A percentile compares a stretch with the other conserved stretches of the same genome.
Conservation (phyloP, 306 rosid species). For the Clitoria ternatea region DNA sequence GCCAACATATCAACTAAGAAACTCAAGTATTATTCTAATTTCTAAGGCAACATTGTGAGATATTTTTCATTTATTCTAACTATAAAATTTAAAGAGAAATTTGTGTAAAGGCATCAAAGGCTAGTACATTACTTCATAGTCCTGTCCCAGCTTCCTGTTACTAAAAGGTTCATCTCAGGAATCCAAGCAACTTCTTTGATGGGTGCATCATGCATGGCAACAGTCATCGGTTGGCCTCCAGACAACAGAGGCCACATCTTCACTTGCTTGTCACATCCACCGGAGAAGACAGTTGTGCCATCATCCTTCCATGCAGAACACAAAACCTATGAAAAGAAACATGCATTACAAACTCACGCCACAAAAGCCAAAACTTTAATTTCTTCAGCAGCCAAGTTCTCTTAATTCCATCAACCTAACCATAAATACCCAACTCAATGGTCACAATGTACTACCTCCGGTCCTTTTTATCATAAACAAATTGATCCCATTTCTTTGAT, state of each 20-base stretch:
- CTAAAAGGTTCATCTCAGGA: constrained; percentile 81
- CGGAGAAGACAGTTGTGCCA: constrained; percentile 90
- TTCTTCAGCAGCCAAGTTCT: not conserved
- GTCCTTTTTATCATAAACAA: too few relatives aligned
- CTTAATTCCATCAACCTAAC: not conserved
- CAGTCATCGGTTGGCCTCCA: constrained; percentile 80
- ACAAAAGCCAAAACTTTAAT: too few relatives aligned
- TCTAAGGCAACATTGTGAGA: not conserved
- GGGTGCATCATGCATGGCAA: constrained; percentile 93
- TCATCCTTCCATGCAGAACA: constrained; percentile 95
- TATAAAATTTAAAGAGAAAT: not conserved
- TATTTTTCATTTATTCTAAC: not conserved
- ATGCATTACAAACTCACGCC: not conserved
- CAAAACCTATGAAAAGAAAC: constrained; percentile 50
- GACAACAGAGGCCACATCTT: constrained; percentile 92
- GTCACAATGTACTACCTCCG: too few relatives aligned
- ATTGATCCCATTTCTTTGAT: too few relatives aligned
- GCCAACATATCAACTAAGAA: not conserved
- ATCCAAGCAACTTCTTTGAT: constrained; percentile 84
- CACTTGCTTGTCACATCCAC: constrained; percentile 95
- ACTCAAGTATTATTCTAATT: not conserved
- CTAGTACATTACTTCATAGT: constrained; percentile 55
- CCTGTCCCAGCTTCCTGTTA: constrained; percentile 90
- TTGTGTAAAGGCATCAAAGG: not conserved
- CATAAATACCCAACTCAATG: not conserved